Evolutionary conservation across 2,329 filamentous ascomycete species (phyloP), one percentile per base, ranked within the genome.

Genomic region (Colletotrichum sp.): DNA sequence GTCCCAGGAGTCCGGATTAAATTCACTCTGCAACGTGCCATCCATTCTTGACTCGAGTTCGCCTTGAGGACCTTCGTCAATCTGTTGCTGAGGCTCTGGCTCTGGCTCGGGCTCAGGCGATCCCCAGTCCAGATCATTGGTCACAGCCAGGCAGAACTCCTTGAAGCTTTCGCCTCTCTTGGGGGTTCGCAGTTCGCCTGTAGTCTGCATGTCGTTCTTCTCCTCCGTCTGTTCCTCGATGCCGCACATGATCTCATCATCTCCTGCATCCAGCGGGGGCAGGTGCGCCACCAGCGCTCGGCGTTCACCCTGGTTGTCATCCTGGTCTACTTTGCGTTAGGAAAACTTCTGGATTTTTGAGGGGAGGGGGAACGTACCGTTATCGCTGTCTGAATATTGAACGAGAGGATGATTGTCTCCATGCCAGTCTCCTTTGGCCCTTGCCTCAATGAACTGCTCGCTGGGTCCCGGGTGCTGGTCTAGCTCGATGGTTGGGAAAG

Each of bases 401-500:
- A 52, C 44, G 19, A n/a, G 19, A 22, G 22, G 15, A 63, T 30
- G n/a, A 15, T n/a, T 22, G 13, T 63, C 29, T 63, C n/a, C 29
- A 22, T 63, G 30, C 30, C 12, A 22, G 19, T 63, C 49, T 30
- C 59, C 59, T 57, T 19, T 36, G 7, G 65, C 63, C 22, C 72
- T 71, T 9, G 62, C 75, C 22, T 59, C 63, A 8, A 32, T 55
- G 29, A 68, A 65, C 8, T 55, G 62, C 13, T 72, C 72, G 12
- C 78, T 77, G 16, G 77, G 76, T 22, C 79, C 77, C 1, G 69
- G 71, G 12, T 30, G 15, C 59, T 83, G 71, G 67, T 82, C 65
- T 22, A 81, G 75, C 2, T 79, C 77, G 55, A 83, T 69, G 13
- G 77, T 78, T 9, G 79, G 78, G 59, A 81, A 80, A 16, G 79